phyloP scores from a whole-genome alignment of 208 protist genomes.

The Acanthamoeba culbertsoni region DNA sequence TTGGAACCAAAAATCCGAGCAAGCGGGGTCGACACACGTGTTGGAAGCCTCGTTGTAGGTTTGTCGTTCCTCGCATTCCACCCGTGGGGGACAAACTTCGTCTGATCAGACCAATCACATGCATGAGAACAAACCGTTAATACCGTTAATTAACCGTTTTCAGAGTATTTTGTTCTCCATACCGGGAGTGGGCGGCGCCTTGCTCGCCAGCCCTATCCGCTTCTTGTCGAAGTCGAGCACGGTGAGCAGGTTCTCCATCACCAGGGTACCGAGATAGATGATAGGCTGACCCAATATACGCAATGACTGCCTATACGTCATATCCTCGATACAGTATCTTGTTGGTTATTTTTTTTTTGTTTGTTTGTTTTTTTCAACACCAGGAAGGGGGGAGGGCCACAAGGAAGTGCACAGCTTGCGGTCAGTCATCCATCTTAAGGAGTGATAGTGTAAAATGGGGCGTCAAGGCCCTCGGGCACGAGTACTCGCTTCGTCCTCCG shows the following conservation, averaged over 20 bases:
- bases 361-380: no score
- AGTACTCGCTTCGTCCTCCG: not conserved
- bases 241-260: not conserved
- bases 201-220: not conserved
- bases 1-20: not conserved
- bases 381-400: not conserved
- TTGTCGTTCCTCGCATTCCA: not conserved
- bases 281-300: not conserved
- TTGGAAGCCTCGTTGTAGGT: not conserved
- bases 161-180: not conserved
- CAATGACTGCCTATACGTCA: not conserved
- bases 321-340: not conserved
- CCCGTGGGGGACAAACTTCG: not conserved
- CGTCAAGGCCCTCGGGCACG: not conserved
- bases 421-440: not conserved
- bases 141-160: not conserved
- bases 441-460: no score
- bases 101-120: not conserved
- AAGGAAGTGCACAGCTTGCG: no score
- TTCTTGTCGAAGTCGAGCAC: not conserved
- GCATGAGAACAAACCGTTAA: not conserved
- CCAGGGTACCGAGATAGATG: not conserved
- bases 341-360: not conserved
- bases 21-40: not conserved
- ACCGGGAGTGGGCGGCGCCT: not conserved